phyloP scores from a whole-genome alignment of 495 filamentous ascomycete species.

The Trichocladium antarcticum region DNA sequence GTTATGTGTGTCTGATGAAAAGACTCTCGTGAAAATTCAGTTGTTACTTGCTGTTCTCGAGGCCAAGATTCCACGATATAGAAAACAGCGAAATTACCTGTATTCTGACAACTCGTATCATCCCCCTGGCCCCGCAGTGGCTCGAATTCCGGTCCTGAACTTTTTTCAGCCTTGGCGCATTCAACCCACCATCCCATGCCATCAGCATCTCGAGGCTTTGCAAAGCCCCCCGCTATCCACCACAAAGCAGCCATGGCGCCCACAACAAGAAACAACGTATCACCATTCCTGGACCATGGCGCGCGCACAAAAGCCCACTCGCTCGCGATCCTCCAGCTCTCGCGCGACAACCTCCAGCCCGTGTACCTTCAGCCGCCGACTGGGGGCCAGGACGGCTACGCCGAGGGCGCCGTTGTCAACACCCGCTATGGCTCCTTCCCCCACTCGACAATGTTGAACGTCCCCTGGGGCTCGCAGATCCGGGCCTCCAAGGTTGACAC shows the following conservation, averaged over 20 bases:
- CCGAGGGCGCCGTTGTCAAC: constrained; percentile 74
- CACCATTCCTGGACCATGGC: constrained; percentile 63
- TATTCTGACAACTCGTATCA: too few relatives aligned
- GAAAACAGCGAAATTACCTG: too few relatives aligned
- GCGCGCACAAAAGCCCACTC: constrained; percentile 41
- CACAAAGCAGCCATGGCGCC: constrained; percentile 19
- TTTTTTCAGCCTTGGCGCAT: not conserved
- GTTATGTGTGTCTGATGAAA: too few relatives aligned
- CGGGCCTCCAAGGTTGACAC: constrained; percentile 83
- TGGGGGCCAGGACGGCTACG: constrained; percentile 55
- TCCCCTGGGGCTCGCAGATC: constrained; percentile 87
- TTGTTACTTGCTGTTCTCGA: too few relatives aligned
- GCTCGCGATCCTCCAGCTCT: constrained; percentile 71
- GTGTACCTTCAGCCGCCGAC: constrained; percentile 53
- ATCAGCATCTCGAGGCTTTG: too few relatives aligned
- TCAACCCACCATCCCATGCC: not conserved
- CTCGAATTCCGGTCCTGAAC: not conserved
- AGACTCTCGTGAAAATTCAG: too few relatives aligned
- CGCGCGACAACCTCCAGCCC: constrained; percentile 69
- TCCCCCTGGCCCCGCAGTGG: not conserved
- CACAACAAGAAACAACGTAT: constrained; percentile 24
- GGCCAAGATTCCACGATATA: too few relatives aligned
- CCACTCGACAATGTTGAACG: constrained; percentile 67
- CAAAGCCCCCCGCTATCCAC: not conserved
- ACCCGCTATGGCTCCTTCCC: constrained; percentile 95